Conservation (phyloP, 2,329 filamentous ascomycete genomes). For the Cladosporium sp. region DNA sequence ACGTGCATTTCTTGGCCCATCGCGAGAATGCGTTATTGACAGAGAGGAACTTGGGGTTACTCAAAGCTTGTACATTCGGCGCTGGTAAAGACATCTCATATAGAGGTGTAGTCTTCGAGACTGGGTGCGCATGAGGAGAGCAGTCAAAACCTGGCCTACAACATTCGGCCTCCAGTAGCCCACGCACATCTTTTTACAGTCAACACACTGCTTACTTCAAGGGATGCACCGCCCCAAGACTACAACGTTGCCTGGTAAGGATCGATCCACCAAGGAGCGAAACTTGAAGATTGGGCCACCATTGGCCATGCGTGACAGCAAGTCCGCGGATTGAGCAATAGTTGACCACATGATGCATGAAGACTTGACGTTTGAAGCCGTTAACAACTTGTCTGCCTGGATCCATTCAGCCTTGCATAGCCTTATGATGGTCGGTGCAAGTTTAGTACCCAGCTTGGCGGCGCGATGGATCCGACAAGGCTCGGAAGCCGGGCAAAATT, state of each 20-base stretch:
- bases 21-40: neutral
- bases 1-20: neutral
- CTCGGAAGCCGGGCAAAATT: neutral
- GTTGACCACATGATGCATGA: neutral
- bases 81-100: neutral
- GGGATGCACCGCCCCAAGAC: neutral
- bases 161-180: too few relatives aligned
- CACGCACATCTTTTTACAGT: too few relatives aligned
- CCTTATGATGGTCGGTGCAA: neutral
- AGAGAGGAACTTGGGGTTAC: neutral
- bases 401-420: neutral
- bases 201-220: too few relatives aligned
- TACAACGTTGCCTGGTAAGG: neutral
- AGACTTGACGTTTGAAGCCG: too few relatives aligned
- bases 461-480: neutral
- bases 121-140: neutral
- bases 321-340: neutral
- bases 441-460: neutral
- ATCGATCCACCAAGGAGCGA: neutral
- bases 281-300: neutral
- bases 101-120: neutral
- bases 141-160: neutral
- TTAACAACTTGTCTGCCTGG: neutral
- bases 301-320: neutral
- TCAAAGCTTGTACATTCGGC: neutral